Evolutionary conservation across 2,329 filamentous ascomycete species (phyloP), one percentile per base, ranked within the genome.

Genomic region (Talaromyces sp.): DNA sequence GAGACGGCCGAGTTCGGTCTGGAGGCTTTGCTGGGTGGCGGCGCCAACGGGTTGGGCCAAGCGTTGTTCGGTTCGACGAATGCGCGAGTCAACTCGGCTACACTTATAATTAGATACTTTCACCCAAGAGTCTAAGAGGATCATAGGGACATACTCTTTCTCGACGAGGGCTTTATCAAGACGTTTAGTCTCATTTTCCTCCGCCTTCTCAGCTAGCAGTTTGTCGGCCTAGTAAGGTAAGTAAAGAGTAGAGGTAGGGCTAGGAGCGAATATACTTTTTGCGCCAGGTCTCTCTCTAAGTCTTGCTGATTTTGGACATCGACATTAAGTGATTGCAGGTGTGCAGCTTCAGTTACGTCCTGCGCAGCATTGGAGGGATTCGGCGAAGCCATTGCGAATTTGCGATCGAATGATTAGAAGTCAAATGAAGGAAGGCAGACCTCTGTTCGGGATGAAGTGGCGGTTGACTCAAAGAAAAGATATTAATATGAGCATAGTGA

Each of bases 291-390:
- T 56, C 91, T 83, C 72, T 97, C 93, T 17, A 97, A 77, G 54
- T 97, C 92, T 75, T 92, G 87, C 70, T 97, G 93, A 65, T 96
- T 86, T 52, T 90, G 86, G 19, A 94, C 85, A 52, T 86, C 81
- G 47, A 86, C 82, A 4, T 87, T 86, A 36, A 91, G 75, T 39
- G 82, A 82, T 52, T 80, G 78, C 24, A 91, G 75, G 17, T 82
- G 81, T 47, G 80, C 78, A 37, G 82, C 81, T 65, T 89, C 86
- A 56, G 85, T 83, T 52, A 52, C 52, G 32, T 32, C 49, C 19
- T 36, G 37, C 32, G 33, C 37, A 22, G 36, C 49, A 16, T 35
- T 45, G 17, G 40, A 47, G 27, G 54, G 43, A 9, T 54, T 58
- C 16, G n/a, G 17, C 16, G 36, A 27, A 27, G 24, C 5, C 24